Conservation (phyloP, 2,329 filamentous ascomycete genomes). For the Dothistroma pini region DNA sequence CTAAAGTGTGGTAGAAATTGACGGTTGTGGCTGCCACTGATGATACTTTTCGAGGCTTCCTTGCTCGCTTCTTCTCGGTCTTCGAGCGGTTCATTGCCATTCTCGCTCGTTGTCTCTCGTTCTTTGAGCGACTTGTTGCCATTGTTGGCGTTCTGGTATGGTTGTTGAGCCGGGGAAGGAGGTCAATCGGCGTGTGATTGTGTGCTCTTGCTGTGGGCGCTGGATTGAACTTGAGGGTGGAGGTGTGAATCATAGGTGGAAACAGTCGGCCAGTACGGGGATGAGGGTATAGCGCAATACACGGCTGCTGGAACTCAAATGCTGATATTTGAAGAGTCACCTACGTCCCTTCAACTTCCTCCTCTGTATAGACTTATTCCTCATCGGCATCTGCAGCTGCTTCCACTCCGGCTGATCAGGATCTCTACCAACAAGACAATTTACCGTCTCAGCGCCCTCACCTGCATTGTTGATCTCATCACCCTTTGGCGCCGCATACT, state of each 20-base stretch:
- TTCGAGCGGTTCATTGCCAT: background rate
- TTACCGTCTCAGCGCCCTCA: slow-evolving; percentile 36
- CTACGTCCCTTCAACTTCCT: background rate
- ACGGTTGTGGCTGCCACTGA: background rate
- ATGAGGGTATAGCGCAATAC: too few species aligned
- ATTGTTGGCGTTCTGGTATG: background rate
- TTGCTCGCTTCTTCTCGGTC: background rate
- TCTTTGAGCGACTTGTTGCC: too few species aligned
- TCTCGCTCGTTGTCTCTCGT: too few species aligned
- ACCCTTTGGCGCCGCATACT: slow-evolving; percentile 11
- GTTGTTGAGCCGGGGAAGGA: background rate
- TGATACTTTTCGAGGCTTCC: background rate
- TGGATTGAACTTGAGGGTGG: too few species aligned
- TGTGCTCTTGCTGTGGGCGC: background rate
- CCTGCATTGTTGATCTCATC: slow-evolving; percentile 34
- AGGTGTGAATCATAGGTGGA: too few species aligned
- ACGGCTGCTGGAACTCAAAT: too few species aligned
- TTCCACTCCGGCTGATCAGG: slow-evolving; percentile 24
- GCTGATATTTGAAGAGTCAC: background rate
- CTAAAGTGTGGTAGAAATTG: background rate
- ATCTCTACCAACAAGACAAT: slow-evolving; percentile 33
- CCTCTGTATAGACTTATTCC: background rate
- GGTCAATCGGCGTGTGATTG: background rate
- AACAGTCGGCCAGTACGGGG: too few species aligned
- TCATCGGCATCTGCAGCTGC: slow-evolving; percentile 16